A percentile compares a stretch with the other conserved stretches of the same genome.
Evolutionary conservation across 371 early-diverging fungal species (phyloP).

Genomic region (Mucor lusitanicus): DNA sequence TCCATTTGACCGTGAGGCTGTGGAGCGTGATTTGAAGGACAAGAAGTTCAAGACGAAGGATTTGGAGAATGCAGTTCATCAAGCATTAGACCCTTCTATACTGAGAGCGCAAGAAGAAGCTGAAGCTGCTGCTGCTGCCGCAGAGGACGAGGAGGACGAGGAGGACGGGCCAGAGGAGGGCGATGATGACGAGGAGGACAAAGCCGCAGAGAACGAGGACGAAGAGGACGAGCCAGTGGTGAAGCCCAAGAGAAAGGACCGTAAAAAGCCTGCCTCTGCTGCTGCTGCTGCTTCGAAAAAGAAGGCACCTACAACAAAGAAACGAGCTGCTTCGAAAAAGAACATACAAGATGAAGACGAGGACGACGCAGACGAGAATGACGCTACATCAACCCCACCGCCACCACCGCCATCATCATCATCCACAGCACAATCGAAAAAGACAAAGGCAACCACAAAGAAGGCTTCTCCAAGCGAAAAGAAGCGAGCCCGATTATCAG

Average conservation of each 20-base stretch:
- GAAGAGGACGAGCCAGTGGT: slow-evolving; percentile 4
- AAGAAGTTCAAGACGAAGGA: slow-evolving; percentile 56
- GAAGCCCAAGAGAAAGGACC: slow-evolving; percentile 19
- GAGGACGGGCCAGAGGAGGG: slow-evolving; percentile 17
- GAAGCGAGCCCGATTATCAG: slow-evolving; percentile 2
- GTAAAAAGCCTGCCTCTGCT: slow-evolving; percentile 6
- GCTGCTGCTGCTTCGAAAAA: neutral
- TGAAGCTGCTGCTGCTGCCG: slow-evolving; percentile 16
- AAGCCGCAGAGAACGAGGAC: neutral
- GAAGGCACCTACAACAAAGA: neutral
- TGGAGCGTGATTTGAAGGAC: slow-evolving; percentile 51
- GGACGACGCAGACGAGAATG: neutral
- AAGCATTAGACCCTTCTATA: slow-evolving; percentile 39
- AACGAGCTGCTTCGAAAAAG: neutral
- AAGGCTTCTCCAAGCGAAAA: neutral
- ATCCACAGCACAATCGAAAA: neutral
- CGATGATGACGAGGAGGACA: neutral
- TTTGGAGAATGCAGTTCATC: slow-evolving; percentile 43
- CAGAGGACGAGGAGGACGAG: slow-evolving; percentile 20
- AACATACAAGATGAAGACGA: neutral
- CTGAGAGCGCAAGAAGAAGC: slow-evolving; percentile 27
- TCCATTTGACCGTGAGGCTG: slow-evolving; percentile 43
- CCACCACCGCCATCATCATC: too few relatives aligned
- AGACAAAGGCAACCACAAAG: neutral
- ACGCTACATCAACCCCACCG: neutral